Evolutionary conservation across 495 filamentous ascomycete species (phyloP).

Genomic region (Podospora tetraspora): DNA sequence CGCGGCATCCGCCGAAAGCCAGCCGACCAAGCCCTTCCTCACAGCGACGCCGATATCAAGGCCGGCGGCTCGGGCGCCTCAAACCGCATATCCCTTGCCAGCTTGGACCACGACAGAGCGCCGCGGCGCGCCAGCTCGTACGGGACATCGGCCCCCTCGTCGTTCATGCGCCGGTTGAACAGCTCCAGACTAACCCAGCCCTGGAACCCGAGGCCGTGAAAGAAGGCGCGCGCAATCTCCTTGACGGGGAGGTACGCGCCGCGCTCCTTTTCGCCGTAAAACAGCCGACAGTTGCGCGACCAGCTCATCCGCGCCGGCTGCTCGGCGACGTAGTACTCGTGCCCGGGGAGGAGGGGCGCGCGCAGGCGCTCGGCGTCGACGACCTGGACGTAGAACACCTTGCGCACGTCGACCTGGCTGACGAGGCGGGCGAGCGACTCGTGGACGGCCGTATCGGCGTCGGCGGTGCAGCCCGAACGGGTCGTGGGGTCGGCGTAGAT

Average conservation of each 20-base stretch:
- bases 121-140: slow-evolving; percentile 61
- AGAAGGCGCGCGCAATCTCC: slow-evolving; percentile 57
- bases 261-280: slow-evolving; percentile 63
- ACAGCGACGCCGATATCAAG: slow-evolving; percentile 5
- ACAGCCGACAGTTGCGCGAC: slow-evolving; percentile 71
- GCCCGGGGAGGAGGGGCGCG: slow-evolving; percentile 54
- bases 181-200: slow-evolving; percentile 80
- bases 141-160: slow-evolving; percentile 47
- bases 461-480: slow-evolving; percentile 46
- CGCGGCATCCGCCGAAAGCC: background rate
- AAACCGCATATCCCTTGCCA: slow-evolving; percentile 47
- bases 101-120: slow-evolving; percentile 57
- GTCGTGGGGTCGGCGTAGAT: slow-evolving; percentile 66
- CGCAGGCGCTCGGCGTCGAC: slow-evolving; percentile 66
- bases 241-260: slow-evolving; percentile 70
- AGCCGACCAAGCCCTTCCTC: background rate
- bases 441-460: slow-evolving; percentile 54
- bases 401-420: slow-evolving; percentile 53
- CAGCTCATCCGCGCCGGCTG: slow-evolving; percentile 73
- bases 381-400: slow-evolving; percentile 76
- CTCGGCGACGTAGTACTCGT: slow-evolving; percentile 56
- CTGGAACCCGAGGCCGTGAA: slow-evolving; percentile 58
- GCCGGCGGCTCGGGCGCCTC: slow-evolving; percentile 39
- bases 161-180: slow-evolving; percentile 62
- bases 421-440: slow-evolving; percentile 55